These are phyloP conservation scores for Vanrija humicola DNA, from an alignment of 1,284 basidiomycete genomes.

Conservation along the genomic window DNA sequence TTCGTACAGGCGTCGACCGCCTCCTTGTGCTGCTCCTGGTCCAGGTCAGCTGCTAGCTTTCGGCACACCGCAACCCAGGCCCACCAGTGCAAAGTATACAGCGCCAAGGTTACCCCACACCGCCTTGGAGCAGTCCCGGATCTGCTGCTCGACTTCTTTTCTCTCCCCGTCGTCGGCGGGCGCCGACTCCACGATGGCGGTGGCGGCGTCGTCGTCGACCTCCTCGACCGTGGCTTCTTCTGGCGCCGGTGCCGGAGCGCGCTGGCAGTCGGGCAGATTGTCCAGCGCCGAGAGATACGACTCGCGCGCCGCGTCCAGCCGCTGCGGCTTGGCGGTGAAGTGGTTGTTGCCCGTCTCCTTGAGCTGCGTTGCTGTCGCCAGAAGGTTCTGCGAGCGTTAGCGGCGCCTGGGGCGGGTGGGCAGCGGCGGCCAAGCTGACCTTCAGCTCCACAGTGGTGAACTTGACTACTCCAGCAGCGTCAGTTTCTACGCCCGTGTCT, in stretches of 20 bases:
- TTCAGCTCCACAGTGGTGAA: constrained; percentile 26
- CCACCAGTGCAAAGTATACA: constrained; percentile 30
- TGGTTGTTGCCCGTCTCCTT: constrained; percentile 39
- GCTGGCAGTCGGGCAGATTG: constrained; percentile 12
- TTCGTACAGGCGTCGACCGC: constrained; percentile 48
- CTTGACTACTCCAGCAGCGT: constrained; percentile 38
- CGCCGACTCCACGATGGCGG: constrained; percentile 4
- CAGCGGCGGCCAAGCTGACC: constrained; percentile 6
- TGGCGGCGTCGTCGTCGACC: constrained; percentile 24
- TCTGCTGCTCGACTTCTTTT: constrained; percentile 20
- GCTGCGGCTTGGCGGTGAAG: constrained; percentile 31
- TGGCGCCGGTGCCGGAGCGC: background rate
- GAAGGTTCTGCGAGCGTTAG: constrained; percentile 19
- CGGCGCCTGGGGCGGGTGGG: background rate
- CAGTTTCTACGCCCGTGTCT: constrained; percentile 29
- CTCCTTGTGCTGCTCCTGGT: constrained; percentile 52
- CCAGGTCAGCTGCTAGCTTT: background rate
- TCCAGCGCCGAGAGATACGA: constrained; percentile 33
- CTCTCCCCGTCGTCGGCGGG: constrained; percentile 18
- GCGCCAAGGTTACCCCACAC: constrained; percentile 45
- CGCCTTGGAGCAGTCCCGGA: constrained; percentile 35
- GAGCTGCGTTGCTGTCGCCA: constrained; percentile 18
- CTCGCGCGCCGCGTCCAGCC: constrained; percentile 25
- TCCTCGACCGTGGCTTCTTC: background rate
- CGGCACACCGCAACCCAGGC: background rate